These are phyloP conservation scores for Meira nashicola DNA, from an alignment of 1,284 basidiomycete species.

Conservation along the genomic window DNA sequence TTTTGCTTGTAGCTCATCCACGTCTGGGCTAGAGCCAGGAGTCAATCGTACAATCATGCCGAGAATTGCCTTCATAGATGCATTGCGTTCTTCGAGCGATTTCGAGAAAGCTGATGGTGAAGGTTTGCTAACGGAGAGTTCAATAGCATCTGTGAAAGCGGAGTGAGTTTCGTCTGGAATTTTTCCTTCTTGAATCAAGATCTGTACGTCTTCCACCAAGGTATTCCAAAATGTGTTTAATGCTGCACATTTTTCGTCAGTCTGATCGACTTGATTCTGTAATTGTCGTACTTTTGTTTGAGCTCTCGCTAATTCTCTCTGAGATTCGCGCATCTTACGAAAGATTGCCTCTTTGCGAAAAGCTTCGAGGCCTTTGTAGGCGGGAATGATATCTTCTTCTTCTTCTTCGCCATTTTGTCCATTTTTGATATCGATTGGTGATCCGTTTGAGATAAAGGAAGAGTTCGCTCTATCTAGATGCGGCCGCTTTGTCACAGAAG, in stretches of 20 bases:
- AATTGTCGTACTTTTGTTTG: conserved; percentile 18
- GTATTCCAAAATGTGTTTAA: conserved; percentile 25
- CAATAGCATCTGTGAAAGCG: conserved; percentile 19
- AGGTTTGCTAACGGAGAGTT: conserved; percentile 13
- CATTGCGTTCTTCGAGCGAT: conserved; percentile 17
- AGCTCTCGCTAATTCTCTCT: conserved; percentile 24
- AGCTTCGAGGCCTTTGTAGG: conserved; percentile 28
- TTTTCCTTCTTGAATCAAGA: conserved; percentile 12
- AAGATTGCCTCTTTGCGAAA: conserved; percentile 50
- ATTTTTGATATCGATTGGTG: conserved; percentile 14
- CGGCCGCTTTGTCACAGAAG: conserved; percentile 22
- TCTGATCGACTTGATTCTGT: conserved; percentile 15
- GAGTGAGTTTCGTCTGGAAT: conserved; percentile 11
- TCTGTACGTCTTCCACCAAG: conserved; percentile 18
- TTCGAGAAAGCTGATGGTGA: conserved; percentile 13
- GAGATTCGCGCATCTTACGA: conserved; percentile 37
- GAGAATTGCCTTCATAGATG: conserved; percentile 16
- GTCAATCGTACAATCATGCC: conserved; percentile 9
- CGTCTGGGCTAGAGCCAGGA: conserved; percentile 14
- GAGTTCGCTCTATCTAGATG: conserved; percentile 19
- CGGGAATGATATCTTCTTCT: conserved; percentile 26
- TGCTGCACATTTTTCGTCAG: conserved; percentile 21
- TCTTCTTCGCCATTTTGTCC: conserved; percentile 21
- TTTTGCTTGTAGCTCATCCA: conserved; percentile 18
- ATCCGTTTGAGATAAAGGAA: conserved; percentile 2